Conservation (phyloP, 1,139 yeast genomes). For the Kazachstania sp. region DNA sequence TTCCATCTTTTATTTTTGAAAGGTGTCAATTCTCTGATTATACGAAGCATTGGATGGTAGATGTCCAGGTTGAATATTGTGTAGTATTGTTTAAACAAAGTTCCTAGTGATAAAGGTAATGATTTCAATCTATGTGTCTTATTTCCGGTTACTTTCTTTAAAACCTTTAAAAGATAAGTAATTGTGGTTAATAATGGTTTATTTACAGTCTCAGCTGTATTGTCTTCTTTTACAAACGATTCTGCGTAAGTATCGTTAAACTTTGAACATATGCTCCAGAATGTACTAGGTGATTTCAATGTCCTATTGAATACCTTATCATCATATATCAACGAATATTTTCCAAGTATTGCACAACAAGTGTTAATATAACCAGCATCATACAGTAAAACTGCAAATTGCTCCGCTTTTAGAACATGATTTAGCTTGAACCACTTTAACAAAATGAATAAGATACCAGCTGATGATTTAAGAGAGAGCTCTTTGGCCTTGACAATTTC, state of each 20-base stretch:
- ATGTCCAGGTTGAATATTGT: conserved; percentile 50
- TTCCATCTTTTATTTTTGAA: conserved; percentile 95
- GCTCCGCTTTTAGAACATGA: conserved; percentile 73
- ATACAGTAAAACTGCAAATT: conserved; percentile 59
- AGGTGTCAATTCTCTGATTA: conserved; percentile 74
- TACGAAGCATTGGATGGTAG: conserved; percentile 61
- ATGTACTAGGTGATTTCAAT: conserved; percentile 38
- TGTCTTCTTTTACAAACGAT: conserved; percentile 1
- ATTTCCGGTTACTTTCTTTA: conserved; percentile 24
- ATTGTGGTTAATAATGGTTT: conserved; percentile 33
- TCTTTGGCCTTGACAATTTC: conserved; percentile 59
- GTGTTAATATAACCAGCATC: conserved; percentile 59
- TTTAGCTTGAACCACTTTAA: conserved; percentile 71
- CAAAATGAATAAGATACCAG: conserved; percentile 45
- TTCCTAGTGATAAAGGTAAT: conserved; percentile 29
- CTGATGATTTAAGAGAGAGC: conserved; percentile 52
- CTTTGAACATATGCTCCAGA: conserved; percentile 35
- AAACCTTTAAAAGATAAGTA: conserved; percentile 18
- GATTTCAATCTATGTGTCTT: conserved; percentile 31
- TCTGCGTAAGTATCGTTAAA: conserved; percentile 13
- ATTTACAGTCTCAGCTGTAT: conserved; percentile 8
- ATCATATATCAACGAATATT: conserved; percentile 31
- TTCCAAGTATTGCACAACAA: conserved; percentile 33
- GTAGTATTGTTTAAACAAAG: conserved; percentile 26
- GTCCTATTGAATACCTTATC: conserved; percentile 36